Conservation (phyloP, 2,329 filamentous ascomycete genomes). For the Alternaria metachromatica region DNA sequence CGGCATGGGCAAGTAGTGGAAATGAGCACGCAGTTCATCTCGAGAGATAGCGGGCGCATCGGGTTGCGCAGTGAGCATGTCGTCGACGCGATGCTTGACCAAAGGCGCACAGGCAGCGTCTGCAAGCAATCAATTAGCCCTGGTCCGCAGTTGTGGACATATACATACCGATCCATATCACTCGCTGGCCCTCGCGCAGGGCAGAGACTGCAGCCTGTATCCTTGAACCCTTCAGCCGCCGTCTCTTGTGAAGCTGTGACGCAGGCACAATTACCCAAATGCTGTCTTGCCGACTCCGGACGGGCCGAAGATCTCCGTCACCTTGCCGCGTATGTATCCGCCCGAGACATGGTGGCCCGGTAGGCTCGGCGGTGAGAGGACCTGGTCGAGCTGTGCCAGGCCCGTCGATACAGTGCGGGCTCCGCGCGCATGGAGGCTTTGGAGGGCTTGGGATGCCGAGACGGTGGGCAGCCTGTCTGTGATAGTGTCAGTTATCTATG, state of each 20-base stretch:
- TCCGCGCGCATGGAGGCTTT: slow-evolving; percentile 62
- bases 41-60: slow-evolving; percentile 18
- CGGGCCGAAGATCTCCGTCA: slow-evolving; percentile 88
- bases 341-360: slow-evolving; percentile 31
- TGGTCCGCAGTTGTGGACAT: slow-evolving; percentile 9
- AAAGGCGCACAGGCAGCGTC: slow-evolving; percentile 60
- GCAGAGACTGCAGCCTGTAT: slow-evolving; percentile 73
- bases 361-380: slow-evolving; percentile 40
- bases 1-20: slow-evolving; percentile 69
- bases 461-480: slow-evolving; percentile 78
- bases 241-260: slow-evolving; percentile 16
- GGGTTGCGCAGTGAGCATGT: slow-evolving; percentile 49
- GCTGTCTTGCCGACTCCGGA: slow-evolving; percentile 85
- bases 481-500: slow-evolving; percentile 20
- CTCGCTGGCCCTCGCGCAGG: slow-evolving; percentile 65
- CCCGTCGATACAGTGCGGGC: slow-evolving; percentile 58
- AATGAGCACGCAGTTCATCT: slow-evolving; percentile 53
- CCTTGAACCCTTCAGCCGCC: slow-evolving; percentile 55
- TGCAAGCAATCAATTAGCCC: slow-evolving; percentile 44
- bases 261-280: slow-evolving; percentile 67
- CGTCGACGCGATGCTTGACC: slow-evolving; percentile 55
- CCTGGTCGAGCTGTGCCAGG: slow-evolving; percentile 55
- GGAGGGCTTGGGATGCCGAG: slow-evolving; percentile 74
- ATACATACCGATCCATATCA: slow-evolving; percentile 82
- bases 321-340: slow-evolving; percentile 76